Conservation (phyloP, 352 stramenopile genomes). For the Phytophthora ramorum region DNA sequence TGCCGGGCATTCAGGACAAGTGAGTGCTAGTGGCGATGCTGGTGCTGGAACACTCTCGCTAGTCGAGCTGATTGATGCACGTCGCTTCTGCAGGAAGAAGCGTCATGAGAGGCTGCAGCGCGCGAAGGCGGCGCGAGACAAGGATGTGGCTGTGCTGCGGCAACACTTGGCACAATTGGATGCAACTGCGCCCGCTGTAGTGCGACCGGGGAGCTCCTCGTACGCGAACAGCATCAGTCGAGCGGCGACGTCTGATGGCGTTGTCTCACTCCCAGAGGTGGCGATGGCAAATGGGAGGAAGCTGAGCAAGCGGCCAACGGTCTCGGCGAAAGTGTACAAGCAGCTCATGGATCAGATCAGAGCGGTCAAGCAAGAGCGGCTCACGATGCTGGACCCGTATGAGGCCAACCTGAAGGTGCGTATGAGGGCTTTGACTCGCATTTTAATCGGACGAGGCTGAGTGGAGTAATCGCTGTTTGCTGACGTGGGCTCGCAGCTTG, state of each 20-base stretch:
- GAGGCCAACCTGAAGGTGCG: slow-evolving; percentile 64
- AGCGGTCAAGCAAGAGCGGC: slow-evolving; percentile 44
- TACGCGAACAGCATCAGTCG: slow-evolving; percentile 1
- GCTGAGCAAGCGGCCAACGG: neutral
- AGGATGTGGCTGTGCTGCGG: slow-evolving; percentile 28
- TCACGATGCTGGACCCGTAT: slow-evolving; percentile 54
- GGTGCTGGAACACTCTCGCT: neutral
- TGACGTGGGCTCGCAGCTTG: slow-evolving; percentile 39
- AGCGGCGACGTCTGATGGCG: slow-evolving; percentile 8
- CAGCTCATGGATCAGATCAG: slow-evolving; percentile 55
- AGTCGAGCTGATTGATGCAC: neutral
- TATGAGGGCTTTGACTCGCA: neutral
- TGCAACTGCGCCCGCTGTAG: slow-evolving; percentile 13
- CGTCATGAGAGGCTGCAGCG: slow-evolving; percentile 54
- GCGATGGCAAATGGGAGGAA: neutral
- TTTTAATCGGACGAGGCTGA: neutral
- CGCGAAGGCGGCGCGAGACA: slow-evolving; percentile 43
- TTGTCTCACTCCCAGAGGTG: slow-evolving; percentile 26
- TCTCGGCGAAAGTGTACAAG: slow-evolving; percentile 39
- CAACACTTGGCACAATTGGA: slow-evolving; percentile 40
- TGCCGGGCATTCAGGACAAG: slow-evolving; percentile 61
- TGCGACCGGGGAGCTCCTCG: slow-evolving; percentile 19
- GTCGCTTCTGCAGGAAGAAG: slow-evolving; percentile 43
- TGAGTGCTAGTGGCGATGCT: slow-evolving; percentile 16
- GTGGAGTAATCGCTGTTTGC: neutral